Evolutionary conservation across 257 asterid species (phyloP).

Genomic region (Capsicum rhomboideum): DNA sequence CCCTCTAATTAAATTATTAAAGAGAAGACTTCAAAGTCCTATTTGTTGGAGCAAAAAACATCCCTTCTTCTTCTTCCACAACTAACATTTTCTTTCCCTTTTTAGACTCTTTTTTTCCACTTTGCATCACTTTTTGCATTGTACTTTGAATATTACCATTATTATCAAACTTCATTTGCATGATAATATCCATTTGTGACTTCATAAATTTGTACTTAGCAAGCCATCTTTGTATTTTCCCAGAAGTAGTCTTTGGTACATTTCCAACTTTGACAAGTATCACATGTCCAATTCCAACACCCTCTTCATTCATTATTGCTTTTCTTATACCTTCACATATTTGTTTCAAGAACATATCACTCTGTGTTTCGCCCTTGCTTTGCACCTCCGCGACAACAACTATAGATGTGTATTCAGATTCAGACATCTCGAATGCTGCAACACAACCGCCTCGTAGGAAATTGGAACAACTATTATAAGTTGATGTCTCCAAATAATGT

Average conservation of each 20-base stretch:
- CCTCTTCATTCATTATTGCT: constrained; percentile 24
- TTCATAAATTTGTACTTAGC: constrained; percentile 29
- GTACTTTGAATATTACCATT: not conserved
- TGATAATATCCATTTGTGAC: constrained; percentile 30
- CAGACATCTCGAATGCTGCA: constrained; percentile 31
- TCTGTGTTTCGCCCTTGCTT: constrained; percentile 8
- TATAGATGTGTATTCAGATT: not conserved
- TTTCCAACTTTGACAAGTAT: constrained; percentile 47
- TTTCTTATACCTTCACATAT: constrained; percentile 42
- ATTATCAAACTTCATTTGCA: constrained; percentile 32
- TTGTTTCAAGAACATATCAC: constrained; percentile 1
- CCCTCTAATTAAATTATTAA: not conserved
- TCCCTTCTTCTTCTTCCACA: constrained; percentile 3
- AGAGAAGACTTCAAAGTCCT: constrained; percentile 32
- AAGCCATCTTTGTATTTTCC: constrained; percentile 69
- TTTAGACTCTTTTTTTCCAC: not conserved
- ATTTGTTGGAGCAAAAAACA: constrained; percentile 12
- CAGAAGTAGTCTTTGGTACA: constrained; percentile 81
- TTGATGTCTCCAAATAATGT: constrained; percentile 66
- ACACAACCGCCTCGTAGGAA: constrained; percentile 57
- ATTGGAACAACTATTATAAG: constrained; percentile 25
- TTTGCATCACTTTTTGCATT: constrained; percentile 6
- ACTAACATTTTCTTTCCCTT: not conserved
- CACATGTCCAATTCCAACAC: constrained; percentile 32
- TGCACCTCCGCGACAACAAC: constrained; percentile 53